Conservation (phyloP, 163 green algal genomes). For the Trebouxia gelatinosa region DNA sequence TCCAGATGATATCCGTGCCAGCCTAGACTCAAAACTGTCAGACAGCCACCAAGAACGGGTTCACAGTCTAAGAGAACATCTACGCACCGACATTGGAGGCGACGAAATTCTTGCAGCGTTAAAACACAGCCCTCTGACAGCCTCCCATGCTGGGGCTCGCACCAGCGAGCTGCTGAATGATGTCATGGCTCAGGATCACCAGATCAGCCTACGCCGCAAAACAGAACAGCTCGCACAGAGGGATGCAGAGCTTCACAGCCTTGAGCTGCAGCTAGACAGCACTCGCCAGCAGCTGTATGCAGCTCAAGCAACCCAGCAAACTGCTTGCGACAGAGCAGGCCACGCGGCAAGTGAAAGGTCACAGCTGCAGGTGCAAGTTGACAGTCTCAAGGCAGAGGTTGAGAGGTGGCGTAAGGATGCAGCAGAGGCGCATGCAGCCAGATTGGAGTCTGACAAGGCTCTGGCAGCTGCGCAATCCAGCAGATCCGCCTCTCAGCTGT, state of each 20-base stretch:
- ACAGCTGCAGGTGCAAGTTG: slow-evolving; percentile 16
- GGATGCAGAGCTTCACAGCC: neutral
- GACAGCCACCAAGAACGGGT: slow-evolving; percentile 23
- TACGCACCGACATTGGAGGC: slow-evolving; percentile 26
- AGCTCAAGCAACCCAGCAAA: neutral
- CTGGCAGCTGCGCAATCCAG: slow-evolving; percentile 7
- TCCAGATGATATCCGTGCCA: neutral
- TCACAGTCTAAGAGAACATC: slow-evolving; percentile 1
- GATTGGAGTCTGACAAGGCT: slow-evolving; percentile 27
- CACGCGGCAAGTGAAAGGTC: neutral
- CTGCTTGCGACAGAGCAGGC: neutral
- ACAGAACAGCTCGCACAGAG: slow-evolving; percentile 9
- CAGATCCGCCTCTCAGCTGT: neutral
- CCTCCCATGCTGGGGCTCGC: slow-evolving; percentile 33
- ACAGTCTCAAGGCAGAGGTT: slow-evolving; percentile 17
- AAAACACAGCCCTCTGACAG: slow-evolving; percentile 18
- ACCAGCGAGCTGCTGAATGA: slow-evolving; percentile 55
- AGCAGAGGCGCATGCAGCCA: slow-evolving; percentile 5
- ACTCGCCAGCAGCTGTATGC: neutral
- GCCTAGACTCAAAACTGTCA: slow-evolving; percentile 10
- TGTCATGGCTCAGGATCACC: slow-evolving; percentile 21
- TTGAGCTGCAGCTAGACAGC: slow-evolving; percentile 10
- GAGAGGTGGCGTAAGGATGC: neutral
- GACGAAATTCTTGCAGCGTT: slow-evolving; percentile 31
- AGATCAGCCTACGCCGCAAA: neutral